Conservation (phyloP, 129 eudicot genomes). For the Escallonia herrerae region DNA sequence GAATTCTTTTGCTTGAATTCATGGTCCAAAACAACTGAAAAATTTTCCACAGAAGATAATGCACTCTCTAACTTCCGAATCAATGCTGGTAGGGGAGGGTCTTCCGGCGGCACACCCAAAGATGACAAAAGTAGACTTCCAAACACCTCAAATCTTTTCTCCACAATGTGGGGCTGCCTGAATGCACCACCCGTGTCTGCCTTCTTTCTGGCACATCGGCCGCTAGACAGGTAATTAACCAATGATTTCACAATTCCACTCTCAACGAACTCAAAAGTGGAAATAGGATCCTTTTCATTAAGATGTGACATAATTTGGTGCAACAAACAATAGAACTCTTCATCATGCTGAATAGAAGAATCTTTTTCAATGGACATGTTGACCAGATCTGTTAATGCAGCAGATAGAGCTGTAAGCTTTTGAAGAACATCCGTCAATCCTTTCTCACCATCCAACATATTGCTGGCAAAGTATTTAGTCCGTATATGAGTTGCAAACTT, state of each 20-base stretch:
- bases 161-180: slow-evolving; percentile 22
- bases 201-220: slow-evolving; percentile 24
- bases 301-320: slow-evolving; percentile 57
- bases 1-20: slow-evolving; percentile 44
- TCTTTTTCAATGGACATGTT: slow-evolving; percentile 7
- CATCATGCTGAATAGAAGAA: slow-evolving; percentile 32
- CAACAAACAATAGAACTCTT: slow-evolving; percentile 38
- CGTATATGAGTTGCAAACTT: slow-evolving; percentile 54
- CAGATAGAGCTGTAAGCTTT: slow-evolving; percentile 58
- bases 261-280: slow-evolving; percentile 87
- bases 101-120: slow-evolving; percentile 12
- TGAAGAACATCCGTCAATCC: slow-evolving; percentile 65
- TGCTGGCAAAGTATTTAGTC: slow-evolving; percentile 41
- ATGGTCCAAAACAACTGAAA: slow-evolving; percentile 52
- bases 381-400: slow-evolving; percentile 38
- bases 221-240: slow-evolving; percentile 40
- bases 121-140: slow-evolving; percentile 44
- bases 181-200: slow-evolving; percentile 1
- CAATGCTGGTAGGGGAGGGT: slow-evolving; percentile 33
- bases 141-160: slow-evolving; percentile 61
- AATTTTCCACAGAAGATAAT: slow-evolving; percentile 70
- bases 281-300: slow-evolving; percentile 61
- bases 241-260: slow-evolving; percentile 75
- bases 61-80: slow-evolving; percentile 62
- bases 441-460: slow-evolving; percentile 33